Conservation (phyloP, 345 rosid genomes). For the Mangifera indica region DNA sequence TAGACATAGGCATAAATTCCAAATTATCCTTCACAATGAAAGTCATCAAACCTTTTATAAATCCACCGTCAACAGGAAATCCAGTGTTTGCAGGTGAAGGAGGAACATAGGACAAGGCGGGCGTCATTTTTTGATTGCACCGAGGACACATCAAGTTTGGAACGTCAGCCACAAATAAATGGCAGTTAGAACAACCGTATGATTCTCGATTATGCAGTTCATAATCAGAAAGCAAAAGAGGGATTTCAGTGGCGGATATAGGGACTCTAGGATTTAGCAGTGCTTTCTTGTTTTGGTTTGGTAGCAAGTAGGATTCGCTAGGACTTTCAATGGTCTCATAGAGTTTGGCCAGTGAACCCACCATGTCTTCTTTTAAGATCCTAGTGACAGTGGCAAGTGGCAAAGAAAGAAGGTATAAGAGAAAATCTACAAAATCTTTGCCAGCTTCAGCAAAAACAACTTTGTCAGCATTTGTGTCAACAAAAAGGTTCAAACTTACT, state of each 20-base stretch:
- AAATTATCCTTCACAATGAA: conserved; percentile 20
- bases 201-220: not conserved
- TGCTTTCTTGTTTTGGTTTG: not conserved
- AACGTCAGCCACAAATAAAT: not conserved
- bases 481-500: conserved; percentile 9
- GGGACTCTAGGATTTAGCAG: not conserved
- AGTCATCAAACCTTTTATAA: conserved; percentile 3
- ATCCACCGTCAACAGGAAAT: not conserved
- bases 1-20: conserved; percentile 20
- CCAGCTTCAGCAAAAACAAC: conserved; percentile 33
- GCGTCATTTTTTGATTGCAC: not conserved
- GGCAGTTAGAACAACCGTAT: not conserved
- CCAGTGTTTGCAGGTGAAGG: not conserved
- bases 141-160: not conserved
- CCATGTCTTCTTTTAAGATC: conserved; percentile 12
- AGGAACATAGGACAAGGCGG: not conserved
- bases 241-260: not conserved
- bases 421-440: conserved; percentile 38
- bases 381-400: conserved; percentile 24
- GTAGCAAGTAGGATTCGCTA: conserved; percentile 3
- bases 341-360: not conserved
- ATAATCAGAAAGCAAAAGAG: not conserved
- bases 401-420: conserved; percentile 23
- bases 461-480: conserved; percentile 17
- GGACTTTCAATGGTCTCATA: not conserved